Percentiles rank a stretch among this genome's conserved stretches.
Evolutionary conservation across 352 stramenopile species (phyloP).

Genomic region (Phytophthora kernoviae): DNA sequence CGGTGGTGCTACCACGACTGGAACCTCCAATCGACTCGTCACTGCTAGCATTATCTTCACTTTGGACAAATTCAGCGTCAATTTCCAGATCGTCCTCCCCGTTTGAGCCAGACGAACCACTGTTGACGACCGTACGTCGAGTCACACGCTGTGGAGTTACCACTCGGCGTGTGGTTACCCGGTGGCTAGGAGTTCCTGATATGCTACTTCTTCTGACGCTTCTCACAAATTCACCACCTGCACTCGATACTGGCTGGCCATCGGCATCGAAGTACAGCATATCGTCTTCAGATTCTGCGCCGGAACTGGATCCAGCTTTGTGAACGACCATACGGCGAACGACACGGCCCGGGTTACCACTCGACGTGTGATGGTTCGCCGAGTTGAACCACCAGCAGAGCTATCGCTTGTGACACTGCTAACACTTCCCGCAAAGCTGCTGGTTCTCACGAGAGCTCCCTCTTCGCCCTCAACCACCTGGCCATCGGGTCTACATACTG

Average conservation of each 20-base stretch:
- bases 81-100: slow-evolving; percentile 17
- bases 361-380: slow-evolving; percentile 28
- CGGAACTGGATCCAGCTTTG: slow-evolving; percentile 21
- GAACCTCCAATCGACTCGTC: slow-evolving; percentile 22
- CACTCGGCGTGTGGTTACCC: slow-evolving; percentile 30
- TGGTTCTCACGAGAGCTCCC: slow-evolving; percentile 3
- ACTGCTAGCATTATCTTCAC: slow-evolving; percentile 21
- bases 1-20: slow-evolving; percentile 3
- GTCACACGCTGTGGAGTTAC: slow-evolving; percentile 33
- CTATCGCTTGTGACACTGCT: slow-evolving; percentile 29
- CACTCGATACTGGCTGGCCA: background rate
- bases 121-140: slow-evolving; percentile 26
- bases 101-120: slow-evolving; percentile 7
- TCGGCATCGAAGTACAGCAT: slow-evolving; percentile 14
- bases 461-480: slow-evolving; percentile 14
- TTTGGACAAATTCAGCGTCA: slow-evolving; percentile 19
- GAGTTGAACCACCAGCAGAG: slow-evolving; percentile 15
- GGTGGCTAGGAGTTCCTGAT: slow-evolving; percentile 9
- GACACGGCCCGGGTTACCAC: slow-evolving; percentile 16
- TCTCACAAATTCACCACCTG: slow-evolving; percentile 8
- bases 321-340: slow-evolving; percentile 19
- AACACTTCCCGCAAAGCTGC: slow-evolving; percentile 26
- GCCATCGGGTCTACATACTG: slow-evolving; percentile 21
- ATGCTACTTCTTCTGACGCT: slow-evolving; percentile 13
- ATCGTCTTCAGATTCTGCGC: slow-evolving; percentile 21